These are phyloP conservation scores for Monsonia emarginata DNA, from an alignment of 441 rosid genomes.

Conservation along the genomic window DNA sequence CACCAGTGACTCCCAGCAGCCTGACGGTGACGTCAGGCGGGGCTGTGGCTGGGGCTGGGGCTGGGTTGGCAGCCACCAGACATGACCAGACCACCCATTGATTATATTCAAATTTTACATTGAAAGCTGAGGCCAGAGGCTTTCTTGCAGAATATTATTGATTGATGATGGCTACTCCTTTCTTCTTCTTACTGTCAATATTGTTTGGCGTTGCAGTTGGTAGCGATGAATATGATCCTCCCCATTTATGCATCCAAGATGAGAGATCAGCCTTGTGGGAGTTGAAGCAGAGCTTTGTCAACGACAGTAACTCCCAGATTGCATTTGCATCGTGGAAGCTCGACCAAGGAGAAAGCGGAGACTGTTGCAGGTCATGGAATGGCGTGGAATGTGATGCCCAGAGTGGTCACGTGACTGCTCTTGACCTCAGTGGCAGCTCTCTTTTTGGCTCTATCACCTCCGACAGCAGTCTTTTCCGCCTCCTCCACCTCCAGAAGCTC, in stretches of 20 bases:
- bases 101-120: too few relatives aligned
- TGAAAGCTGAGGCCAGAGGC: too few relatives aligned
- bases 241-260: neutral
- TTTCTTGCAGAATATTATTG: too few relatives aligned
- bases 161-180: too few relatives aligned
- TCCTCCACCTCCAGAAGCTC: conserved; percentile 16
- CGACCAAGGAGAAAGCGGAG: too few relatives aligned
- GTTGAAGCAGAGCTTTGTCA: conserved; percentile 11
- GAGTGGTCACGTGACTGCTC: conserved; percentile 16
- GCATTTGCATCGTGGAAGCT: conserved; percentile 5
- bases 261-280: conserved; percentile 8
- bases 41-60: too few relatives aligned
- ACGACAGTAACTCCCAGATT: neutral
- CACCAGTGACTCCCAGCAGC: too few relatives aligned
- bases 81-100: too few relatives aligned
- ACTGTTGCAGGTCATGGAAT: conserved; percentile 24
- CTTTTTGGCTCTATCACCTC: conserved; percentile 17
- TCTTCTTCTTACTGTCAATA: neutral
- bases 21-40: too few relatives aligned
- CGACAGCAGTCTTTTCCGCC: conserved; percentile 11
- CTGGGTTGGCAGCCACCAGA: too few relatives aligned
- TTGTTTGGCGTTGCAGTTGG: too few relatives aligned
- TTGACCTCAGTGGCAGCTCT: conserved; percentile 14
- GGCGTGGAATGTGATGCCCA: conserved; percentile 18
- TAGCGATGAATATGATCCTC: too few relatives aligned